phyloP scores from a whole-genome alignment of 805 yeast species.

The Blastobotrys peoriensis region DNA sequence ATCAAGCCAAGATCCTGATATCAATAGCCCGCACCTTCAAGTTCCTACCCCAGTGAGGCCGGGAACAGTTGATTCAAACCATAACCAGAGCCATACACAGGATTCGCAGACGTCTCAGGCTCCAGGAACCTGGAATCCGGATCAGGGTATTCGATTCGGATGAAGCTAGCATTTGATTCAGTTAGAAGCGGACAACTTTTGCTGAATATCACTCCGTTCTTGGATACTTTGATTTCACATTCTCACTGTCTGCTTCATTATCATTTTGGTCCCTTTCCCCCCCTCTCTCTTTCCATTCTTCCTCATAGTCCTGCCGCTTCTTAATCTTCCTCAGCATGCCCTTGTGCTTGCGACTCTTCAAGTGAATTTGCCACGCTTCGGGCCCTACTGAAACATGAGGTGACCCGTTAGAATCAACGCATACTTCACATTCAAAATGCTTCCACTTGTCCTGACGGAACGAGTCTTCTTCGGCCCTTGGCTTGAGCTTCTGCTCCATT shows the following conservation, averaged over 20 bases:
- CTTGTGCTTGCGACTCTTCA: constrained; percentile 60
- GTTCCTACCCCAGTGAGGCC: neutral
- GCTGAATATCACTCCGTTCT: no score
- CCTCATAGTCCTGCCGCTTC: constrained; percentile 16
- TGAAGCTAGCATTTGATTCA: neutral
- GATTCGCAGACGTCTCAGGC: neutral
- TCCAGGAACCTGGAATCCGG: constrained; percentile 2
- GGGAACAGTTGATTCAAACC: neutral
- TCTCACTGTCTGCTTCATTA: no score
- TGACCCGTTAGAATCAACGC: constrained; percentile 47
- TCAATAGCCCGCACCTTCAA: no score
- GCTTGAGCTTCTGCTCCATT: constrained; percentile 28
- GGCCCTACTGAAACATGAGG: constrained; percentile 67
- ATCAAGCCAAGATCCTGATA: neutral
- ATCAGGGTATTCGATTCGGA: neutral
- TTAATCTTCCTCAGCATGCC: constrained; percentile 20
- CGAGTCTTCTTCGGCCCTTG: constrained; percentile 16
- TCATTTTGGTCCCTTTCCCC: no score
- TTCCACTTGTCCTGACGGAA: constrained; percentile 45
- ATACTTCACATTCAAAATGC: constrained; percentile 61
- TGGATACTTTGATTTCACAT: no score
- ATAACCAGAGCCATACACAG: neutral
- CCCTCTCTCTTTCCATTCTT: constrained; percentile 16
- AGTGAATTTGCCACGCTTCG: constrained; percentile 62
- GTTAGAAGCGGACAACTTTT: neutral